phyloP scores from a whole-genome alignment of 2,329 filamentous ascomycete genomes.

The Aspergillus ibericus region DNA sequence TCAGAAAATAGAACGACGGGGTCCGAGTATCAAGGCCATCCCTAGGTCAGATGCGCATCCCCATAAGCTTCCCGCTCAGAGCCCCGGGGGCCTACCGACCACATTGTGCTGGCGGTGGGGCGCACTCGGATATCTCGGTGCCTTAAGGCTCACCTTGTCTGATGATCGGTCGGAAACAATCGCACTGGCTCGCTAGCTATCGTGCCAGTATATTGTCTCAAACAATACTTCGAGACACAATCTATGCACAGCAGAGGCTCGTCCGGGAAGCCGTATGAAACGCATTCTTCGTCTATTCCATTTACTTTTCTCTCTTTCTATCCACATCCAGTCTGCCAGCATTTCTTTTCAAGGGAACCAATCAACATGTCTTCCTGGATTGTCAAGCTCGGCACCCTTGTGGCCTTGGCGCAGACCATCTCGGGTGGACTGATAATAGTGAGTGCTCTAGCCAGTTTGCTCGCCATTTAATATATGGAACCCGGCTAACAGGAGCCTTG shows the following conservation, averaged over 20 bases:
- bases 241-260: neutral
- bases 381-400: slow-evolving; percentile 14
- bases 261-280: neutral
- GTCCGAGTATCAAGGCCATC: no score
- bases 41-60: no score
- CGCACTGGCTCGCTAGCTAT: no score
- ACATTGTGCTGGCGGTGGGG: neutral
- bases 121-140: neutral
- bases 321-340: neutral
- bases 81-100: no score
- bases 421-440: neutral
- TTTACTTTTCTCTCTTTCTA: neutral
- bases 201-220: neutral
- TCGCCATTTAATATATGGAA: no score
- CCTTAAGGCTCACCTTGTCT: neutral
- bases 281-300: neutral
- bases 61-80: no score
- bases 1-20: no score
- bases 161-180: neutral
- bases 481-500: no score
- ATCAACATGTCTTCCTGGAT: slow-evolving; percentile 12
- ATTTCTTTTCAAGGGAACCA: neutral
- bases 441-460: neutral
- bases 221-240: no score
- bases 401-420: slow-evolving; percentile 16